Evolutionary conservation across 257 asterid genomes (phyloP).

Genomic region (Nicotiana knightiana): DNA sequence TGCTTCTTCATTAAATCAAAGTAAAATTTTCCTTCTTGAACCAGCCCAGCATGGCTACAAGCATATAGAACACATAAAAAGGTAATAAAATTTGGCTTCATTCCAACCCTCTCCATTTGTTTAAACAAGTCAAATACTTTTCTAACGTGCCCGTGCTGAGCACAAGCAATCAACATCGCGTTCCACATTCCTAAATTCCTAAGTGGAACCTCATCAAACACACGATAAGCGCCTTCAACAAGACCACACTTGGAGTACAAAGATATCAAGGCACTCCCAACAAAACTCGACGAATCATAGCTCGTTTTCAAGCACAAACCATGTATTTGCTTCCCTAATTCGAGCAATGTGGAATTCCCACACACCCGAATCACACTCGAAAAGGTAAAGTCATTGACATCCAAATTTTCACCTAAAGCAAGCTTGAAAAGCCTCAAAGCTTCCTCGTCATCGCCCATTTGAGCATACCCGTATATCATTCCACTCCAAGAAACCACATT

Average conservation of each 20-base stretch:
- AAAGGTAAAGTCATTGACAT: conserved; percentile 75
- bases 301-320: conserved; percentile 58
- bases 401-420: conserved; percentile 47
- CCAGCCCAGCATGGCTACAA: conserved; percentile 79
- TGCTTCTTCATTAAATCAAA: conserved; percentile 56
- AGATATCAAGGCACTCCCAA: conserved; percentile 68
- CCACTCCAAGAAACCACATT: conserved; percentile 92
- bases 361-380: conserved; percentile 78
- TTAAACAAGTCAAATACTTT: conserved; percentile 52
- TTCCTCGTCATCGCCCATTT: conserved; percentile 61
- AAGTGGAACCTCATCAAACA: conserved; percentile 44
- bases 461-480: conserved; percentile 75
- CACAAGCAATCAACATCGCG: conserved; percentile 65
- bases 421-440: conserved; percentile 62
- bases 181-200: conserved; percentile 85
- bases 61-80: conserved; percentile 62
- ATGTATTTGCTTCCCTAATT: conserved; percentile 79
- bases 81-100: conserved; percentile 71
- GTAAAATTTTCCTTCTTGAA: conserved; percentile 53
- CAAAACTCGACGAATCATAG: conserved; percentile 46
- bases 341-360: conserved; percentile 64
- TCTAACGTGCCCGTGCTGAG: conserved; percentile 63
- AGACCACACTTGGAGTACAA: conserved; percentile 82
- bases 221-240: conserved; percentile 55
- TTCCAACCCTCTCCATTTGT: conserved; percentile 37